Evolutionary conservation across 495 filamentous ascomycete genomes (phyloP).

Genomic region (Podospora australis): DNA sequence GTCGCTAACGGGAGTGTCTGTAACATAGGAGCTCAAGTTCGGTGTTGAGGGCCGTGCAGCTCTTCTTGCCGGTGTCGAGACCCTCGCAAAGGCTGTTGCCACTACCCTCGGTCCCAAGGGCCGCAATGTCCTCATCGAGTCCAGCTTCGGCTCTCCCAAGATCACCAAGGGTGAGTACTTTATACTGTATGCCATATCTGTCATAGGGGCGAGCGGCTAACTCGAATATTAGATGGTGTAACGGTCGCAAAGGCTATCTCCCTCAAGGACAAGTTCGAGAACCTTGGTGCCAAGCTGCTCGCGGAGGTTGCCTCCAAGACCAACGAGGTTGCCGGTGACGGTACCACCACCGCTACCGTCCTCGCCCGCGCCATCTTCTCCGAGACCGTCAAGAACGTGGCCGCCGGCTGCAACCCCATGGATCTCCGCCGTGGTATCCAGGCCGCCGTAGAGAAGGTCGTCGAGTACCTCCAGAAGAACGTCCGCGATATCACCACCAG

Average conservation of each 20-base stretch:
- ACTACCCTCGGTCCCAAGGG: conserved; percentile 97
- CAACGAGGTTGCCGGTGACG: conserved; percentile 97
- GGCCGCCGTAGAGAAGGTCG: conserved; percentile 88
- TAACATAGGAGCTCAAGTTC: conserved; percentile 84
- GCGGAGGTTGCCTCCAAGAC: conserved; percentile 99
- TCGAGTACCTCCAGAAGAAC: conserved; percentile 87
- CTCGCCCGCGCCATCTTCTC: conserved; percentile 98
- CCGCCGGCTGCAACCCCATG: conserved; percentile 99
- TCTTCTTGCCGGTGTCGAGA: conserved; percentile 91
- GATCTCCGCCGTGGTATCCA: conserved; percentile 94
- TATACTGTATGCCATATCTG: not conserved
- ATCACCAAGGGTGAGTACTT: conserved; percentile 86
- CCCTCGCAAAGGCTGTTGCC: conserved; percentile 90
- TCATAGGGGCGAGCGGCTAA: conserved; percentile 4
- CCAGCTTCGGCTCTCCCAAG: conserved; percentile 94
- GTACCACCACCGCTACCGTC: conserved; percentile 95
- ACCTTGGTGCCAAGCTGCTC: conserved; percentile 91
- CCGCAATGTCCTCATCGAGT: conserved; percentile 96
- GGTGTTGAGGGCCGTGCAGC: conserved; percentile 88
- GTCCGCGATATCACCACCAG: conserved; percentile 96
- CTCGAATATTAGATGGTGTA: conserved; percentile 65
- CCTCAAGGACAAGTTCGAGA: conserved; percentile 98
- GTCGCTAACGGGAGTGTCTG: conserved; percentile 5
- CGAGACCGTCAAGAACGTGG: conserved; percentile 99
- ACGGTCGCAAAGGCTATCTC: conserved; percentile 88